Percentiles rank a stretch among this genome's conserved stretches.
phyloP scores from a whole-genome alignment of 805 yeast genomes.

The Kodamaea leandrae region DNA sequence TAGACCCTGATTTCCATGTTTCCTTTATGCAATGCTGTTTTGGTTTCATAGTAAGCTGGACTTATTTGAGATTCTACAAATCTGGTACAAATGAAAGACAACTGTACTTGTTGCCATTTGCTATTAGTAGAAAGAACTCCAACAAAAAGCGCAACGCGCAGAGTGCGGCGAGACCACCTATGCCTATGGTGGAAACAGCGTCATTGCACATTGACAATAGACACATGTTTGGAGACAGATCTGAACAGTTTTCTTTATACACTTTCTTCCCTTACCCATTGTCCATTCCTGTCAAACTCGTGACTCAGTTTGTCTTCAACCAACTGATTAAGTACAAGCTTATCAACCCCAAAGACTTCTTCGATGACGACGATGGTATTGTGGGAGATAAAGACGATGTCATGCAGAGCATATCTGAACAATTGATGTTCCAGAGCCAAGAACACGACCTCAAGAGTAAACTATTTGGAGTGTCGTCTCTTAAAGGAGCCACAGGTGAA shows the following conservation, averaged over 20 bases:
- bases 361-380: constrained; percentile 19
- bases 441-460: constrained; percentile 34
- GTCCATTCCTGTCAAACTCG: constrained; percentile 23
- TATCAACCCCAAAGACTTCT: constrained; percentile 23
- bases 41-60: constrained; percentile 41
- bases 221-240: constrained; percentile 24
- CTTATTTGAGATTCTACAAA: constrained; percentile 38
- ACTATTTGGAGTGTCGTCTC: constrained; percentile 39
- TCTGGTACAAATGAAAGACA: constrained; percentile 43
- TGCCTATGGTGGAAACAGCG: constrained; percentile 2
- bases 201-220: constrained; percentile 13
- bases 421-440: constrained; percentile 16
- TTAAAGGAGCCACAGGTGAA: constrained; percentile 38
- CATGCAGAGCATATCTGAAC: constrained; percentile 9
- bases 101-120: constrained; percentile 39
- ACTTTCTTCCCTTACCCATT: constrained; percentile 45
- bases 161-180: constrained; percentile 3
- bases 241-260: constrained; percentile 32
- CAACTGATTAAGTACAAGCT: constrained; percentile 19
- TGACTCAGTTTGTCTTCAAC: constrained; percentile 21
- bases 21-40: constrained; percentile 22
- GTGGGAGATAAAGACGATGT: constrained; percentile 20
- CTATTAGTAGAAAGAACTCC: constrained; percentile 20
- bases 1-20: constrained; percentile 28
- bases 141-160: constrained; percentile 12